Conservation (phyloP, 495 filamentous ascomycete species). For the Penicillium cinerascens region DNA sequence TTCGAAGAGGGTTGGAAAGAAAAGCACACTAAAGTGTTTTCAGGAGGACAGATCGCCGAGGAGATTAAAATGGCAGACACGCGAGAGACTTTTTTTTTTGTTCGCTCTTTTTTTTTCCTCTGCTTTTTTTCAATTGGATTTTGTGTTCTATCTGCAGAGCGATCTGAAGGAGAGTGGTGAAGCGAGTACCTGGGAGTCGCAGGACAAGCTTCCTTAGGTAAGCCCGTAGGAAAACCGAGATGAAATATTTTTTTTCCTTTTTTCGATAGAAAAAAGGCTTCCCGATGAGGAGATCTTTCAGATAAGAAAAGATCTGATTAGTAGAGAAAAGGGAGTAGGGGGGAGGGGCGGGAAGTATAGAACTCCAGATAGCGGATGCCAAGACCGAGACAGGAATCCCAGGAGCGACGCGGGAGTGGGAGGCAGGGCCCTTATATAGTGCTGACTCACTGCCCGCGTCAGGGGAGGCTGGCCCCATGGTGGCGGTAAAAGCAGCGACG, state of each 20-base stretch:
- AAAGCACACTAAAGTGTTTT: constrained; percentile 50
- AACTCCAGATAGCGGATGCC: constrained; percentile 40
- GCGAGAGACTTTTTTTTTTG: constrained; percentile 19
- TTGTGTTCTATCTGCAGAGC: constrained; percentile 38
- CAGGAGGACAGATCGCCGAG: constrained; percentile 20
- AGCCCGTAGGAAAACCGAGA: constrained; percentile 20
- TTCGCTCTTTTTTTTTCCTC: constrained; percentile 15
- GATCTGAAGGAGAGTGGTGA: constrained; percentile 31
- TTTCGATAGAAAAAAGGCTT: constrained; percentile 6
- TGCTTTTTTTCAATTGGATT: constrained; percentile 11
- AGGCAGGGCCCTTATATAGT: constrained; percentile 49
- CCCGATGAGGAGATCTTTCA: constrained; percentile 7
- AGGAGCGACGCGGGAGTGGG: constrained; percentile 33
- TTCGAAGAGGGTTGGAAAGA: constrained; percentile 20
- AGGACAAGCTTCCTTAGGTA: constrained; percentile 33
- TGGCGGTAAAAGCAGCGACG: constrained; percentile 45
- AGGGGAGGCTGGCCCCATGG: constrained; percentile 42
- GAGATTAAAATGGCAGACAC: constrained; percentile 19
- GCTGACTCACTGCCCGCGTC: constrained; percentile 37
- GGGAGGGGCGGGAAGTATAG: constrained; percentile 25
- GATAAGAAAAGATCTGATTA: constrained; percentile 13
- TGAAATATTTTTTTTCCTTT: constrained; percentile 1
- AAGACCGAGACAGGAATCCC: constrained; percentile 46
- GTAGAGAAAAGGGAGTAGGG: constrained; percentile 17
- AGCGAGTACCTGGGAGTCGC: constrained; percentile 8